Evolutionary conservation across 2,329 filamentous ascomycete genomes (phyloP).

Genomic region (Metarhizium album): DNA sequence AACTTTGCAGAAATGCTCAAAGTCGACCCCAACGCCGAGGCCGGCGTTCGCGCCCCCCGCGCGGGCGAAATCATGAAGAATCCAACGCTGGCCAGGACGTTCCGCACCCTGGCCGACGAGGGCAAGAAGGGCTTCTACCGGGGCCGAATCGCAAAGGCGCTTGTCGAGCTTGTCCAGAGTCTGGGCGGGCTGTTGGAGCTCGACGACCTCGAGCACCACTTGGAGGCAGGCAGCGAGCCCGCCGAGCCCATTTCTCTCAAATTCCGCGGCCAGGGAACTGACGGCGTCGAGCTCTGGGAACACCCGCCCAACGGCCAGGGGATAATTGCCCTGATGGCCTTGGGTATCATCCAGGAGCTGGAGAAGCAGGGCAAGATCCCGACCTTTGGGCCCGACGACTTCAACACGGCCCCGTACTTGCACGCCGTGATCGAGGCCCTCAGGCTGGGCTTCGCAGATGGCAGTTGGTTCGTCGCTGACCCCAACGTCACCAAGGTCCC

Average conservation of each 20-base stretch:
- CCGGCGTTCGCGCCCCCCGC: conserved; percentile 62
- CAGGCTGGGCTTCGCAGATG: conserved; percentile 83
- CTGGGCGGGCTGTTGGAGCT: conserved; percentile 69
- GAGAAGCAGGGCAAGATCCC: conserved; percentile 67
- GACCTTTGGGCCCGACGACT: conserved; percentile 56
- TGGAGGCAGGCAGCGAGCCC: conserved; percentile 57
- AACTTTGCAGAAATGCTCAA: conserved; percentile 86
- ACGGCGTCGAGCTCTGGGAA: conserved; percentile 79
- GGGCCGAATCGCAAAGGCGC: conserved; percentile 68
- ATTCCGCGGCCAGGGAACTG: conserved; percentile 53
- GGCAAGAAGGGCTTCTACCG: conserved; percentile 89
- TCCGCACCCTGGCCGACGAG: conserved; percentile 63
- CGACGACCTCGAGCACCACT: conserved; percentile 71
- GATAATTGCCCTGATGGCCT: conserved; percentile 85
- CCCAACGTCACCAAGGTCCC: conserved; percentile 63
- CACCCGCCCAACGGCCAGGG: conserved; percentile 95
- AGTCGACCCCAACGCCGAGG: conserved; percentile 52
- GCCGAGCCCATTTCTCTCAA: conserved; percentile 76
- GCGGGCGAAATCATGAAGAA: conserved; percentile 87
- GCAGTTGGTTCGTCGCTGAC: conserved; percentile 81
- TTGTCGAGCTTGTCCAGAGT: conserved; percentile 67
- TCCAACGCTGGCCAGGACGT: conserved; percentile 68
- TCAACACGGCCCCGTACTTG: conserved; percentile 73
- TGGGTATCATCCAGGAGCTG: conserved; percentile 83
- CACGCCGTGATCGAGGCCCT: conserved; percentile 83